Base-by-base conservation (phyloP, 352 stramenopile species). In the Phytopythium helicoides region DNA sequence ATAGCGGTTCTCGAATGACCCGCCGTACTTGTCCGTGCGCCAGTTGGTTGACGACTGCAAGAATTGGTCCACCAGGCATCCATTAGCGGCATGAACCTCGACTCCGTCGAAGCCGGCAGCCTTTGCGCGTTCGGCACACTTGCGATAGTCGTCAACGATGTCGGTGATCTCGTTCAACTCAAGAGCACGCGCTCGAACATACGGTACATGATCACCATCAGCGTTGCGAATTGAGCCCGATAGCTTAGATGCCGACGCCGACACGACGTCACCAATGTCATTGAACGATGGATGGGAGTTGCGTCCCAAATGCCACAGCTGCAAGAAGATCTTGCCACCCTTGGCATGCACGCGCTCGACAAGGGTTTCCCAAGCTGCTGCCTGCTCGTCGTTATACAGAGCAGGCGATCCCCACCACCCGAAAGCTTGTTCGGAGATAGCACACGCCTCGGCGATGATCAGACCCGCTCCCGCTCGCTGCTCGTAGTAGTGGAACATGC, bases 11-110 rank as follows among this genome's bases (percentile, higher is more conserved):
- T 95, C 82, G 28, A 88, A 68, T 33, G 61, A 85, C 19, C 87
- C 86, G 23, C 86, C 87, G 51, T 95, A 95, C 44, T 82, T 56
- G 60, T 95, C 87, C 2, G 68, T 92, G 23, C 77, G 77, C 44
- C 70, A 48, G 64, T 96, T 97, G 36, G 58, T 78, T 38, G 60
- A 51, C 0, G 50, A 57, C 14, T 78, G 57, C 21, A 78, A 39
- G 58, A 75, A 75, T 45, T 75, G 61, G 31, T 97, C 86, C 42
- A 97, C 66, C 41, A 97, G 62, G 57, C 97, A 97, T 14, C 88
- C 92, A 48, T 96, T 93, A 7, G 79, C 89, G 8, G 34, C 62
- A 65, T 97, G 89, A 22, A 70, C 49, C 53, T 66, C 62, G 22
- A 56, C 49, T 5, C 62, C 57, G 15, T 66, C 62, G 18, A 74